A percentile compares a stretch with the other conserved stretches of the same genome.
Evolutionary conservation across 148 eudicot genomes (phyloP).

Genomic region (Hydrangea macrophylla): DNA sequence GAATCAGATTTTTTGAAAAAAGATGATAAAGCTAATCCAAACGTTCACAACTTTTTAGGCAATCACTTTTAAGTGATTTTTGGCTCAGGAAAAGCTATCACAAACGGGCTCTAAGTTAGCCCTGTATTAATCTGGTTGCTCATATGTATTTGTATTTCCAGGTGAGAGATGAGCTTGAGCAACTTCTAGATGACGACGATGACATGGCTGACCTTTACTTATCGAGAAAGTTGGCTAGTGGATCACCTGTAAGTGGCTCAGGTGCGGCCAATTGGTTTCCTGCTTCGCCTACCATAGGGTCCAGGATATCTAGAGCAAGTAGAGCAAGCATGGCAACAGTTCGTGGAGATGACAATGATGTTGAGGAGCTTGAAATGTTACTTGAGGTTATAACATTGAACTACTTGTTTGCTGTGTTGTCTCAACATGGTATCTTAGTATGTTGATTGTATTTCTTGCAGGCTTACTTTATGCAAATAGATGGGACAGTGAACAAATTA

Average conservation of each 20-base stretch:
- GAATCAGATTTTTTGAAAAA: no score
- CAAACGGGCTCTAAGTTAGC: no score
- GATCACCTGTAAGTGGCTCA: slow-evolving; percentile 58
- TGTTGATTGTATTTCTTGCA: slow-evolving; percentile 27
- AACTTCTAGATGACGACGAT: slow-evolving; percentile 71
- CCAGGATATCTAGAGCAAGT: slow-evolving; percentile 64
- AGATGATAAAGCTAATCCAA: no score
- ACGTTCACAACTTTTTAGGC: no score
- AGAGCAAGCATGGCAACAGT: slow-evolving; percentile 54
- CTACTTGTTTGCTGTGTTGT: background rate
- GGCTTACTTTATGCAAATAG: slow-evolving; percentile 87
- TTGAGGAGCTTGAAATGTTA: slow-evolving; percentile 77
- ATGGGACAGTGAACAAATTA: slow-evolving; percentile 63
- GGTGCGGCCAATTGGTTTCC: slow-evolving; percentile 39
- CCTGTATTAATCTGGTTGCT: background rate
- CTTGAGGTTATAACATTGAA: slow-evolving; percentile 47
- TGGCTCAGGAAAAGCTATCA: no score
- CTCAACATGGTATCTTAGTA: slow-evolving; percentile 10
- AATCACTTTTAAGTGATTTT: no score
- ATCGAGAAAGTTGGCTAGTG: slow-evolving; percentile 50
- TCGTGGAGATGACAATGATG: slow-evolving; percentile 70
- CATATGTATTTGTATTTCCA: slow-evolving; percentile 20
- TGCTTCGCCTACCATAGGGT: slow-evolving; percentile 56
- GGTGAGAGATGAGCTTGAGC: slow-evolving; percentile 86
- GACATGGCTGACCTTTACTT: slow-evolving; percentile 83